Percentiles rank a stretch among this genome's conserved stretches.
phyloP scores from a whole-genome alignment of 192 early-diverging fungal species.

The Entomortierella parvispora region DNA sequence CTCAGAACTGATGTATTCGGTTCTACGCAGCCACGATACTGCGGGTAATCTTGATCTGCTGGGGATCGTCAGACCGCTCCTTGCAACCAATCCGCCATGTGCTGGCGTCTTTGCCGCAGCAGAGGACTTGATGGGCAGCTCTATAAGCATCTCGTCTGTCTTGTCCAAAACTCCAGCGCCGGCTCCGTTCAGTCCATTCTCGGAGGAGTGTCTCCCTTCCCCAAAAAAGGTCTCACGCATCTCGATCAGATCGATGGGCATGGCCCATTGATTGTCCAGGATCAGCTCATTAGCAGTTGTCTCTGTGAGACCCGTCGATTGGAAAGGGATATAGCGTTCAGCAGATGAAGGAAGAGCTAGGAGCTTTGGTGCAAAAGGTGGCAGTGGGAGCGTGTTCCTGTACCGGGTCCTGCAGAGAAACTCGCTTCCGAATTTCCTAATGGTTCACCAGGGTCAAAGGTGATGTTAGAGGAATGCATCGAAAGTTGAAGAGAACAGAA shows the following conservation, averaged over 20 bases:
- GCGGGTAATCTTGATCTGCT: conserved; percentile 39
- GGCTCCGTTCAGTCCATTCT: conserved; percentile 20
- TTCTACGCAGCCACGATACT: conserved; percentile 65
- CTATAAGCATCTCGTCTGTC: conserved; percentile 13
- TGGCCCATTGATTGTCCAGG: conserved; percentile 53
- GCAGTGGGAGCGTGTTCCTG: conserved; percentile 58
- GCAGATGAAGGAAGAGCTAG: conserved; percentile 54
- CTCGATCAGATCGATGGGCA: conserved; percentile 59
- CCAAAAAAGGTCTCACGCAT: conserved; percentile 58
- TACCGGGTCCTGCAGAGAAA: conserved; percentile 63
- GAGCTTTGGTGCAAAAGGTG: conserved; percentile 62
- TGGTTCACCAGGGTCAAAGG: not conserved
- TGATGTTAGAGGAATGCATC: not conserved
- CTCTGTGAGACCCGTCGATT: conserved; percentile 55
- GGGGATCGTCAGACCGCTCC: conserved; percentile 8
- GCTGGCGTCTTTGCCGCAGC: not conserved
- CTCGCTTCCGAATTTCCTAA: conserved; percentile 57
- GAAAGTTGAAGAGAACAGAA: not conserved
- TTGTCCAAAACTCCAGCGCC: conserved; percentile 9
- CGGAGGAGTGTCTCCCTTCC: conserved; percentile 41
- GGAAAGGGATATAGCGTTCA: conserved; percentile 56
- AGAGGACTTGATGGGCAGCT: conserved; percentile 11
- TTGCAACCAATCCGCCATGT: conserved; percentile 11
- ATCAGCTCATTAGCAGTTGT: conserved; percentile 55
- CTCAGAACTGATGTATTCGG: conserved; percentile 63